Base-by-base conservation (phyloP, 2,329 filamentous ascomycete species). In the Corynespora cassiicola region DNA sequence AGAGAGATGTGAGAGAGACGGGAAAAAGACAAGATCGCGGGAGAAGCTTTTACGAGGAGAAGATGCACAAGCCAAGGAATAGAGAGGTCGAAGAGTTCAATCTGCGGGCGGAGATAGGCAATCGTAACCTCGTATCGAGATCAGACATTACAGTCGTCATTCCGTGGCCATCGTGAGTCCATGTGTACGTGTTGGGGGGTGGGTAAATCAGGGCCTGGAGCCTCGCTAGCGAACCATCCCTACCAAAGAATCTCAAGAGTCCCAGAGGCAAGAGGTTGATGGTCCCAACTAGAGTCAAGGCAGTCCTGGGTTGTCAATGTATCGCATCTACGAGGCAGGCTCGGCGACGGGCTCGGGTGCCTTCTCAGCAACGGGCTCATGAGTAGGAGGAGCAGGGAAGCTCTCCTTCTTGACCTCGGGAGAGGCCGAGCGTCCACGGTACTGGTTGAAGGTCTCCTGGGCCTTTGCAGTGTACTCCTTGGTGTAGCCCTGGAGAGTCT, bases 381-480 rank as follows among this genome's bases (percentile, higher is more conserved):
- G 49, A 31, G 44, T 53, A 15, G 61, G 61, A 19, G 61, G 61
- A 22, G 43, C 33, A 12, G 63, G 61, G 51, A 65, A 60, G 29
- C 61, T 58, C 23, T 50, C 48, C 53, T 58, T 60, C 58, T 65
- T 62, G 38, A 63, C 52, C 37, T 68, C 63, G n/a, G 65, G 64
- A 5, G 64, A 67, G 23, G 61, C 43, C 30, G 66, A 65, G 27
- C 63, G 63, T 36, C 64, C 64, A 47, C 65, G 65, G 49, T 68
- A 67, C 40, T 64, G 57, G 50, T 66, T 66, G 46, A 70, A 63
- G 5, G 63, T 64, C 42, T 80, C 80, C 56, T 81, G 76, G 25
- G 82, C 82, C 70, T 82, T 81, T 58, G 71, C 68, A 44, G 76
- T 78, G 67, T 83, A 84, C 50, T 84, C 78, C 48, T 75, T 77